Evolutionary conservation across 1,139 yeast genomes (phyloP).

Genomic region (Nadsonia starkeyi-henricii): DNA sequence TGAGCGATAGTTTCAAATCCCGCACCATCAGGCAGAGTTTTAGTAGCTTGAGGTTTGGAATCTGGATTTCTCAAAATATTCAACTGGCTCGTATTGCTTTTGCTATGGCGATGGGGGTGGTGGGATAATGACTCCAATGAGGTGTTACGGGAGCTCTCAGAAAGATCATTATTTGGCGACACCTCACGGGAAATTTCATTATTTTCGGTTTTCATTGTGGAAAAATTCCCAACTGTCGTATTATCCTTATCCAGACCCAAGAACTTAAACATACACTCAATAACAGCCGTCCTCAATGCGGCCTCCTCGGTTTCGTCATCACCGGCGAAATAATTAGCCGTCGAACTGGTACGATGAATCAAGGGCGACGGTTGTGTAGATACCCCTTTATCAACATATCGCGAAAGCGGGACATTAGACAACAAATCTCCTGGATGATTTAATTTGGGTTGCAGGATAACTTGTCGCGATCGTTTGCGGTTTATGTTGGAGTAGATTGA

Average conservation of each 20-base stretch:
- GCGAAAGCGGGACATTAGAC: slow-evolving; percentile 66
- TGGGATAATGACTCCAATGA: neutral
- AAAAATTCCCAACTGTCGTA: neutral
- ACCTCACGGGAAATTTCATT: neutral
- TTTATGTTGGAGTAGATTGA: neutral
- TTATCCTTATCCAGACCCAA: slow-evolving; percentile 47
- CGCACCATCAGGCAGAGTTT: neutral
- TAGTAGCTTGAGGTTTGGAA: too few species aligned
- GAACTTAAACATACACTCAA: slow-evolving; percentile 59
- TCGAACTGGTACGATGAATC: neutral
- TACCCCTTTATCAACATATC: slow-evolving; percentile 24
- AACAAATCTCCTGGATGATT: slow-evolving; percentile 75
- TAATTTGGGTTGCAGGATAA: slow-evolving; percentile 44
- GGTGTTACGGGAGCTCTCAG: neutral
- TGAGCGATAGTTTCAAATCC: slow-evolving; percentile 8
- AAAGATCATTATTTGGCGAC: too few species aligned
- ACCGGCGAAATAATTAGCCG: slow-evolving; percentile 31
- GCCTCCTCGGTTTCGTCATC: slow-evolving; percentile 71
- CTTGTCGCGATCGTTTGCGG: slow-evolving; percentile 39
- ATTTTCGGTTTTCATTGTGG: neutral
- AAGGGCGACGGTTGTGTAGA: neutral
- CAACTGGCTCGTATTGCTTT: too few species aligned
- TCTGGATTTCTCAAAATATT: too few species aligned
- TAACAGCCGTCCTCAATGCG: slow-evolving; percentile 51
- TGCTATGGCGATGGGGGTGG: neutral